Conservation (phyloP, 2,329 filamentous ascomycete genomes). For the Pseudomassariella vexata region DNA sequence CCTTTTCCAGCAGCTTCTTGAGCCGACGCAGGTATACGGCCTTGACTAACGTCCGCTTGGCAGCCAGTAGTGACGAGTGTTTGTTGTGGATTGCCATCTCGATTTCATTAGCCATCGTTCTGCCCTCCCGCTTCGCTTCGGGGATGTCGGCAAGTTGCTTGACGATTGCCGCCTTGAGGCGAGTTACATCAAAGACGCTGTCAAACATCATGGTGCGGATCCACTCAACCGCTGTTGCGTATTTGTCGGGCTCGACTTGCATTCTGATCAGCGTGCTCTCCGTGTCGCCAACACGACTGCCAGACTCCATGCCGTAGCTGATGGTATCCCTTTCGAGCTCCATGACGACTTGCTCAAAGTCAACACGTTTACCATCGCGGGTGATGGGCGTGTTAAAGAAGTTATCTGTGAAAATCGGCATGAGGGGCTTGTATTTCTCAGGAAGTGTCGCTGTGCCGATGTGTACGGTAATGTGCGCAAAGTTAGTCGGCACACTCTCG, state of each 20-base stretch:
- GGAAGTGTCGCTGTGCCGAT: slow-evolving; percentile 74
- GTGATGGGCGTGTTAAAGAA: slow-evolving; percentile 91
- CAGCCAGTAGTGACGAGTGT: slow-evolving; percentile 69
- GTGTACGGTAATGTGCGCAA: slow-evolving; percentile 78
- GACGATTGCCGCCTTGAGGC: slow-evolving; percentile 59
- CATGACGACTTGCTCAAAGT: slow-evolving; percentile 89
- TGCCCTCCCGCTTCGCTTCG: slow-evolving; percentile 82
- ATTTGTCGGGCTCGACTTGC: slow-evolving; percentile 84
- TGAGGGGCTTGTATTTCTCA: slow-evolving; percentile 74
- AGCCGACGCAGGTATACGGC: slow-evolving; percentile 82
- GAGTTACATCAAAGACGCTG: slow-evolving; percentile 72
- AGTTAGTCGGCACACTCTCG: slow-evolving; percentile 88
- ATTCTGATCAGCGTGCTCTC: slow-evolving; percentile 80
- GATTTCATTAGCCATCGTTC: slow-evolving; percentile 57
- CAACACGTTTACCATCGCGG: slow-evolving; percentile 67
- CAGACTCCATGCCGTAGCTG: slow-evolving; percentile 68
- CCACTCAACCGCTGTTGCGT: slow-evolving; percentile 76
- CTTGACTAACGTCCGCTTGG: slow-evolving; percentile 78
- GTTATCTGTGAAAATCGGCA: slow-evolving; percentile 80
- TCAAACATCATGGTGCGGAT: slow-evolving; percentile 82
- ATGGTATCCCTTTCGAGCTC: slow-evolving; percentile 89
- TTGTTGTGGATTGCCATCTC: slow-evolving; percentile 76
- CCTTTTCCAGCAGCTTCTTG: slow-evolving; percentile 71
- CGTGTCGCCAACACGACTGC: slow-evolving; percentile 64
- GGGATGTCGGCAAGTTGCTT: slow-evolving; percentile 90